phyloP scores from a whole-genome alignment of 495 filamentous ascomycete genomes.

The Aspergillus heteromorphus region DNA sequence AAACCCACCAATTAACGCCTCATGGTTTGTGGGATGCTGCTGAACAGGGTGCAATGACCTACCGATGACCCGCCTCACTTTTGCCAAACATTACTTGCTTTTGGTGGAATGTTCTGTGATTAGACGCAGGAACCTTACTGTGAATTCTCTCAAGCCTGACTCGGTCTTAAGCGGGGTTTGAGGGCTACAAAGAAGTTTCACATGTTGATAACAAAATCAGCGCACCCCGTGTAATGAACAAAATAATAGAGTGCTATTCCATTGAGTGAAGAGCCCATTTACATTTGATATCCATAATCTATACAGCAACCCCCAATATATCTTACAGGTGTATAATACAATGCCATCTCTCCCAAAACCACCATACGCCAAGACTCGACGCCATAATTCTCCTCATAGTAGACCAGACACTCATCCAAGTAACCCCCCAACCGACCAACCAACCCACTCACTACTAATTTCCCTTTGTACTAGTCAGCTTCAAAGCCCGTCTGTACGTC shows the following conservation, averaged over 20 bases:
- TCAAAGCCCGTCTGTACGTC: slow-evolving; percentile 33
- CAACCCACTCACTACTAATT: neutral
- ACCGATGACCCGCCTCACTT: too few species aligned
- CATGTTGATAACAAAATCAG: too few species aligned
- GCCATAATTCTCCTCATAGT: neutral
- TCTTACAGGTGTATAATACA: neutral
- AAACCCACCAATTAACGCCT: too few species aligned
- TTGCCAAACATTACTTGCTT: too few species aligned
- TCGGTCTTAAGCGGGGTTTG: neutral
- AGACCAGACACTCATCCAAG: slow-evolving; percentile 6
- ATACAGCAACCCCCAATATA: slow-evolving; percentile 12
- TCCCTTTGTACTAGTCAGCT: slow-evolving; percentile 19
- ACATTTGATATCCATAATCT: slow-evolving; percentile 7
- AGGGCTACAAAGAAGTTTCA: too few species aligned
- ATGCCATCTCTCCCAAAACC: neutral
- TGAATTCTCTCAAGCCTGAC: too few species aligned
- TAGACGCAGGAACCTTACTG: too few species aligned
- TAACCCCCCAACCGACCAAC: too few species aligned
- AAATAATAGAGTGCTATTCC: neutral
- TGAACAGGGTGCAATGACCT: too few species aligned
- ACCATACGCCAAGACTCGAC: neutral
- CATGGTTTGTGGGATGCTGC: too few species aligned
- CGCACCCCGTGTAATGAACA: too few species aligned
- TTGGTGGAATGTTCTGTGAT: too few species aligned
- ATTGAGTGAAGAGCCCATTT: slow-evolving; percentile 18